Conservation (phyloP, 768 basidiomycete genomes). For the Phaeotremella fagi region DNA sequence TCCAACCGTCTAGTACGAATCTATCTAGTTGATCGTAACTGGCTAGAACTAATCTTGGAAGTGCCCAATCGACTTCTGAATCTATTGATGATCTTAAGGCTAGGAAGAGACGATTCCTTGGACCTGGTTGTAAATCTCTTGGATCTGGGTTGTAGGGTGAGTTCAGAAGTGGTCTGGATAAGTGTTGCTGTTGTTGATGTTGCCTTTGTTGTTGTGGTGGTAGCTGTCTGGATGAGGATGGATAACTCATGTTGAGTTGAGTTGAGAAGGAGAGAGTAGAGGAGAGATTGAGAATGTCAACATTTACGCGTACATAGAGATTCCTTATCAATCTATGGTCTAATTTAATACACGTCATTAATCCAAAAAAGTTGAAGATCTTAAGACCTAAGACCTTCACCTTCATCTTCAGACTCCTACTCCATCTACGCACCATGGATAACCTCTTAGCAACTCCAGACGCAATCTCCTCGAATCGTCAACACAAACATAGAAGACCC, state of each 20-base stretch:
- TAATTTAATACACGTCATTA: not conserved
- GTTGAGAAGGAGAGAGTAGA: not conserved
- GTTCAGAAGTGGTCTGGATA: not conserved
- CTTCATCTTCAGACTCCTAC: not conserved
- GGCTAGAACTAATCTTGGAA: constrained; percentile 77
- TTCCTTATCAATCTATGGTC: not conserved
- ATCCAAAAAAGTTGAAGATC: not conserved
- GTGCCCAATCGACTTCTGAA: constrained; percentile 79
- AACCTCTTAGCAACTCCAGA: constrained; percentile 64
- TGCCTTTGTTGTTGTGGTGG: not conserved
- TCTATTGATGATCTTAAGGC: constrained; percentile 77
- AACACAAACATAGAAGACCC: constrained; percentile 47
- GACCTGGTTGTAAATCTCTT: constrained; percentile 70
- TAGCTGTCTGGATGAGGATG: not conserved
- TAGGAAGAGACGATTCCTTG: constrained; percentile 85
- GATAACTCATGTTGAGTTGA: not conserved
- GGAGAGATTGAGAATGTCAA: not conserved
- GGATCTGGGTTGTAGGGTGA: constrained; percentile 16
- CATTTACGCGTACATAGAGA: not conserved
- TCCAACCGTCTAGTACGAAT: constrained; percentile 65
- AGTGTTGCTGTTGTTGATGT: constrained; percentile 4
- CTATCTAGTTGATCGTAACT: constrained; percentile 63
- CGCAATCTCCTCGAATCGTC: constrained; percentile 36
- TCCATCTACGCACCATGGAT: constrained; percentile 55
- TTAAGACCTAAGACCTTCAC: not conserved